Base-by-base conservation (phyloP, 257 asterid species). In the Fraxinus quadrangulata region DNA sequence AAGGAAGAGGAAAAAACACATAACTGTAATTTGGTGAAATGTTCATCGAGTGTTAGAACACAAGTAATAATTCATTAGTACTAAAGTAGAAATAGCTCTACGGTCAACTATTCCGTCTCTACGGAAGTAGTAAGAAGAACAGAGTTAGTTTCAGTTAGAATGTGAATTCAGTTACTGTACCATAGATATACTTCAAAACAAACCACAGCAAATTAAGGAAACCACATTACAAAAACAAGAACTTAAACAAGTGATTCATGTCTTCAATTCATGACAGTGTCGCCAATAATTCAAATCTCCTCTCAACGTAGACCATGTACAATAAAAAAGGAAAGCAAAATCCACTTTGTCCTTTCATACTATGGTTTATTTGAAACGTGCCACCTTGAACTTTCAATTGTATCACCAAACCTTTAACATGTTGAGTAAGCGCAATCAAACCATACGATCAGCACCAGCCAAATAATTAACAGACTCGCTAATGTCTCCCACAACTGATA, bases 21-120 rank as follows among this genome's bases (percentile, higher is more conserved):
- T 30, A 59, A 65, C 74, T 72, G 36, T 63, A 24, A 24, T 26
- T 63, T 42, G 65, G 39, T 23, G 65, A 67, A 78, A 61, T 66
- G 14, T 59, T 5, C 6, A 34, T 28, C 24, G 61, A 45, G 59
- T 74, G 66, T 74, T 65, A 40, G 37, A 76, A 56, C 47, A 26
- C 66, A 47, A 21, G 56, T 37, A 71, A 54, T 54, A 67, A 71
- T 68, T 65, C 67, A 71, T 71, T 54, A 45, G 65, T 56, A 59
- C 59, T 70, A 73, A 24, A 75, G 31, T 56, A 75, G 23, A 75
- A 16, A 47, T 36, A 36, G 61, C 79, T 45, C 33, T 1, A 75
- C 12, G 12, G 33, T 74, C 54, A 73, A 14, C 40, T 17, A n/a
- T 33, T 47, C 59, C 5, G 6, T 47, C 59, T 47, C 59, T 14